Conservation (phyloP, 148 eudicot genomes). For the Linanthus parryae region DNA sequence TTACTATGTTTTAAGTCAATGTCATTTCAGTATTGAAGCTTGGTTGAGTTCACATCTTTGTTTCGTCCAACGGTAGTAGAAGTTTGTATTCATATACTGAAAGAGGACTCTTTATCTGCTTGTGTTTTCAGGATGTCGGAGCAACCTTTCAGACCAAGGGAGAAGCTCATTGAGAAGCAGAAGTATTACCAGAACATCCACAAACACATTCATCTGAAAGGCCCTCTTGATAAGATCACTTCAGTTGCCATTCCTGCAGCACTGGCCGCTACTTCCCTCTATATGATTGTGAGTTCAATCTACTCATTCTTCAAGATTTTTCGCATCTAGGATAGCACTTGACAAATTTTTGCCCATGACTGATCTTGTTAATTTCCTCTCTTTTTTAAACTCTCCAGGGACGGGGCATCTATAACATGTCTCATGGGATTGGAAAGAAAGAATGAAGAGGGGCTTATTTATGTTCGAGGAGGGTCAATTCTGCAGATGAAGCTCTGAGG, state of each 20-base stretch:
- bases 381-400: slow-evolving; percentile 56
- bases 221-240: slow-evolving; percentile 70
- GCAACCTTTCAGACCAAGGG: slow-evolving; percentile 69
- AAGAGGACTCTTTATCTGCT: neutral
- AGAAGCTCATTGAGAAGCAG: slow-evolving; percentile 73
- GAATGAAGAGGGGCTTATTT: slow-evolving; percentile 43
- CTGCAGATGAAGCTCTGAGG: slow-evolving; percentile 7
- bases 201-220: slow-evolving; percentile 76
- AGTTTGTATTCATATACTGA: too few species aligned
- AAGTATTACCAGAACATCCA: slow-evolving; percentile 60
- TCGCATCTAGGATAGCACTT: neutral
- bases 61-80: too few species aligned
- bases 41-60: too few species aligned
- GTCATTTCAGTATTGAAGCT: too few species aligned
- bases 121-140: slow-evolving; percentile 65
- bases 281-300: slow-evolving; percentile 57
- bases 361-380: too few species aligned
- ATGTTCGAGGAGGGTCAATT: neutral
- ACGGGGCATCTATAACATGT: slow-evolving; percentile 82
- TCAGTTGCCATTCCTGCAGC: slow-evolving; percentile 89
- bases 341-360: neutral
- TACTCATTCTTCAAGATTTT: neutral
- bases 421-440: slow-evolving; percentile 90
- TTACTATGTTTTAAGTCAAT: too few species aligned
- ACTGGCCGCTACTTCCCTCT: slow-evolving; percentile 49